Evolutionary conservation across 192 early-diverging fungal genomes (phyloP), one percentile per base, ranked within the genome.

Genomic region (Glomus cerebriforme): DNA sequence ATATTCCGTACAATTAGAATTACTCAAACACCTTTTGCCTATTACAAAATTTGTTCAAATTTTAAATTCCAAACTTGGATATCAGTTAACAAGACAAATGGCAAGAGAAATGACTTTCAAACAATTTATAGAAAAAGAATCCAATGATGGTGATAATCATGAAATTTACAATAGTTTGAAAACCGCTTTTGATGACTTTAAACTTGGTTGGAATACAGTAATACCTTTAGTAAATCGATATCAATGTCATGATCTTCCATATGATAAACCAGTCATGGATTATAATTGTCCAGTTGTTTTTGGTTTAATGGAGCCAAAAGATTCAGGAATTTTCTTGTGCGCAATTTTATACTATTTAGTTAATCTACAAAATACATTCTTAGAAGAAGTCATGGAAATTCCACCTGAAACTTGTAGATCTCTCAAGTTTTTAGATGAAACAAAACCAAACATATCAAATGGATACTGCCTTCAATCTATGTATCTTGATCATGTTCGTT

Each of bases 221-320:
- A 79, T 59, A 17, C 17, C 26, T 32, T 7, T 32, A 13, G 39
- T 79, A 22, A 63, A 73, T 6, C 49, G 39, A 35, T 79, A 73
- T 64, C 79, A 79, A 73, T 73, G 70, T 60, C 79, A 79, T 27
- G 70, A 73, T 7, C 35, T 79, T 29, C 37, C 37, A 54, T 9
- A n/a, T 24, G n/a, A n/a, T n/a, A 73, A 32, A 39, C 67, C 79
- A 32, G 19, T n/a, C 15, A 79, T 79, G 9, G 24, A 59, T n/a
- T n/a, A n/a, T n/a, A n/a, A n/a, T n/a, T 59, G 70, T 39, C n/a
- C n/a, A n/a, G n/a, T n/a, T n/a, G n/a, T n/a, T n/a, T n/a, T n/a
- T n/a, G n/a, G n/a, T n/a, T n/a, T n/a, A n/a, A n/a, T n/a, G n/a
- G n/a, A n/a, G n/a, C n/a, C n/a, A n/a, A n/a, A n/a, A n/a, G n/a